Percentiles rank a stretch among this genome's conserved stretches.
Conservation (phyloP, 495 filamentous ascomycete genomes). For the Aspergillus cavernicola region DNA sequence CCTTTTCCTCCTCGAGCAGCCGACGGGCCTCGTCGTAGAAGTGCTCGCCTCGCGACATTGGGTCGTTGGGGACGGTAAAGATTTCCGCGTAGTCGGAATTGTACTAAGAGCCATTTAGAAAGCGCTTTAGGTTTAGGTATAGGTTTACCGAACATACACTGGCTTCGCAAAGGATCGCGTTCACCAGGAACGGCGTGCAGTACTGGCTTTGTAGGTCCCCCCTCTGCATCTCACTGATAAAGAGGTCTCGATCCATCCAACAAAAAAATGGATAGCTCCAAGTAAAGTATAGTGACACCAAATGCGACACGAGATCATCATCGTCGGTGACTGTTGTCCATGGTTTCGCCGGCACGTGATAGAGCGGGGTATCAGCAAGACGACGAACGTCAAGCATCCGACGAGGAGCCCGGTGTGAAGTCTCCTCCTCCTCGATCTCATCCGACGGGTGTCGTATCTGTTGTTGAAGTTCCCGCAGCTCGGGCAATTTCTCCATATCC, state of each 20-base stretch:
- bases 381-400: slow-evolving; percentile 25
- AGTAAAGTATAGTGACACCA: slow-evolving; percentile 43
- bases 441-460: slow-evolving; percentile 11
- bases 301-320: slow-evolving; percentile 45
- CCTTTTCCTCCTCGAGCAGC: slow-evolving; percentile 20
- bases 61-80: slow-evolving; percentile 18
- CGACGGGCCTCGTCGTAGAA: slow-evolving; percentile 27
- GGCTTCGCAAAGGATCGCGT: slow-evolving; percentile 36
- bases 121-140: background rate
- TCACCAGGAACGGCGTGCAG: slow-evolving; percentile 48
- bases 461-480: slow-evolving; percentile 14
- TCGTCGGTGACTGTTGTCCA: slow-evolving; percentile 48
- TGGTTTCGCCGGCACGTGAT: slow-evolving; percentile 35
- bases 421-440: slow-evolving; percentile 7
- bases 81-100: slow-evolving; percentile 28
- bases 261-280: slow-evolving; percentile 41
- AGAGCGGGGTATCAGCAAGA: slow-evolving; percentile 23
- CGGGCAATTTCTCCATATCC: slow-evolving; percentile 21
- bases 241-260: slow-evolving; percentile 41
- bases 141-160: slow-evolving; percentile 22
- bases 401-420: slow-evolving; percentile 3
- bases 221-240: slow-evolving; percentile 37
- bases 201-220: slow-evolving; percentile 26
- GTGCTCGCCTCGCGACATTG: slow-evolving; percentile 19
- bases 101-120: slow-evolving; percentile 17